A percentile compares a stretch with the other conserved stretches of the same genome.
Conservation (phyloP, 2,329 filamentous ascomycete genomes). For the Knufia fluminis region DNA sequence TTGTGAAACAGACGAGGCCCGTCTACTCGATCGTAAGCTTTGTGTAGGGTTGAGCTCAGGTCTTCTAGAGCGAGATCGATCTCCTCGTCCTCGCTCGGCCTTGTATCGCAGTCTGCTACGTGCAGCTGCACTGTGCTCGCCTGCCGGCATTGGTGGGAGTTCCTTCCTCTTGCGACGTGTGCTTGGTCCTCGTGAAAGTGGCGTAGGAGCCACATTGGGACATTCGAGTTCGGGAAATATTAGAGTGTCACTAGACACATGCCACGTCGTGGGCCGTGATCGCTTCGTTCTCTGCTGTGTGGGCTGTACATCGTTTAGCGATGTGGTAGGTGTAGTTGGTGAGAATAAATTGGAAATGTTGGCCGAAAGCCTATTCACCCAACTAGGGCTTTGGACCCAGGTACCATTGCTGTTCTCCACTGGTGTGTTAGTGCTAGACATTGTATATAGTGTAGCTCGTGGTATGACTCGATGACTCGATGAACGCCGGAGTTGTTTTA, state of each 20-base stretch:
- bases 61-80: not conserved
- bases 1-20: not conserved
- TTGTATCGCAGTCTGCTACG: conserved; percentile 1
- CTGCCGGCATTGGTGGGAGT: not conserved
- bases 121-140: conserved; percentile 6
- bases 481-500: not conserved
- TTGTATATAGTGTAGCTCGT: not conserved
- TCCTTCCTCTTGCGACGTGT: not conserved
- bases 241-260: not conserved
- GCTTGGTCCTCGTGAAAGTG: not conserved
- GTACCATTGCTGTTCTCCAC: not conserved
- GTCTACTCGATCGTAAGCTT: not conserved
- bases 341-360: not conserved
- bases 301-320: not conserved
- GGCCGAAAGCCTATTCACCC: not conserved
- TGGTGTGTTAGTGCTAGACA: not conserved
- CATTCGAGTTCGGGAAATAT: not conserved
- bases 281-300: not conserved
- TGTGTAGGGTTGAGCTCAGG: not conserved
- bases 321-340: not conserved
- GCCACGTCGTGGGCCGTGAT: not conserved
- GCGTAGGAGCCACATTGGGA: not conserved
- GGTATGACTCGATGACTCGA: not conserved
- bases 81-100: not conserved
- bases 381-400: not conserved